Percentiles rank a stretch among this genome's conserved stretches.
These are phyloP conservation scores for Wallacemonas sp. DNA, from an alignment of 208 protist species.

Conservation along the genomic window DNA sequence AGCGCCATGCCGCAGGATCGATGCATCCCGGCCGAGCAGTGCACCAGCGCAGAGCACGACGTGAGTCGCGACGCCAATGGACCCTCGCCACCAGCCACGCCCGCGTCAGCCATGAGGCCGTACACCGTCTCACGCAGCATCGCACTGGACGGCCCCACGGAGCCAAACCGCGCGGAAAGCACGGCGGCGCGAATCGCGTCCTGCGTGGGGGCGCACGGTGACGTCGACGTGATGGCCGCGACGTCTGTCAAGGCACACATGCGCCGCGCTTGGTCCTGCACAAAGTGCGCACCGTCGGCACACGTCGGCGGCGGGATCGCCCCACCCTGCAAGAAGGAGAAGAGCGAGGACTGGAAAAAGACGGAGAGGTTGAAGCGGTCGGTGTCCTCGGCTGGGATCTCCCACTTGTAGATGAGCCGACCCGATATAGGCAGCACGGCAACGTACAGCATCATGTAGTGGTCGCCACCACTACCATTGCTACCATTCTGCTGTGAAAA, in stretches of 20 bases:
- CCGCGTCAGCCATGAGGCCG: neutral
- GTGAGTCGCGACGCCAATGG: neutral
- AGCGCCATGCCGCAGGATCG: conserved; percentile 71
- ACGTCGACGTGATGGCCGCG: neutral
- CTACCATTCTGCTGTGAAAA: too few relatives aligned
- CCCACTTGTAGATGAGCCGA: conserved; percentile 49
- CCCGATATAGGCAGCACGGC: conserved; percentile 46
- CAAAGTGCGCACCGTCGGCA: conserved; percentile 1
- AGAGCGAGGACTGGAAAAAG: conserved; percentile 67
- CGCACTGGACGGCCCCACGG: too few relatives aligned
- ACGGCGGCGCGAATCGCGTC: neutral
- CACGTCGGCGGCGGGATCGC: conserved; percentile 34
- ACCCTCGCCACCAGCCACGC: neutral
- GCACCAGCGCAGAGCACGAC: conserved; percentile 34
- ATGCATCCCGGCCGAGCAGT: conserved; percentile 88
- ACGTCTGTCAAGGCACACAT: neutral
- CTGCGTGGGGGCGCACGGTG: too few relatives aligned
- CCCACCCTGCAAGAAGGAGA: conserved; percentile 63
- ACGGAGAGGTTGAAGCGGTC: conserved; percentile 71
- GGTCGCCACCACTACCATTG: conserved; percentile 6
- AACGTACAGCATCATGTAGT: conserved; percentile 42
- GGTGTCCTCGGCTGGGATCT: conserved; percentile 66
- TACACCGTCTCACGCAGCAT: too few relatives aligned
- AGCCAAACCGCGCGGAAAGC: neutral
- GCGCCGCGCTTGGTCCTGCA: neutral